Percentiles rank a stretch among this genome's conserved stretches.
Conservation (phyloP, 306 rosid species). For the Begonia masoniana region DNA sequence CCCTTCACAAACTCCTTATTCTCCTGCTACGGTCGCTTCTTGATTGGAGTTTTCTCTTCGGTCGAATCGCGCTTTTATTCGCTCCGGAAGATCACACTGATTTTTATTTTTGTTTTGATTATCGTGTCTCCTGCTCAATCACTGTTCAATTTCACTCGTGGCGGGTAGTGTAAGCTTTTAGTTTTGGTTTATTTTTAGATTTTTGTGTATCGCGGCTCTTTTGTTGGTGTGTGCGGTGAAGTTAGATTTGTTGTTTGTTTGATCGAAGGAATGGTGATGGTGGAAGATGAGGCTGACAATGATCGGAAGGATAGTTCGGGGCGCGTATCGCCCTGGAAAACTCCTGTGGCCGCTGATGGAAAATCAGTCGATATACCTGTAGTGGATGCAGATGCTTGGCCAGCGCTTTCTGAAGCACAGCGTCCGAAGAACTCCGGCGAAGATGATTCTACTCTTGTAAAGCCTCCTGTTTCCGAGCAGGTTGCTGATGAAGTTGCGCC, state of each 20-base stretch:
- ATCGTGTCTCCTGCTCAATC: no score
- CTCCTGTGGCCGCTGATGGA: slow-evolving; percentile 28
- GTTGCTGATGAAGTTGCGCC: slow-evolving; percentile 23
- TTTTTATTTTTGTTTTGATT: no score
- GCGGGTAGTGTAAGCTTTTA: no score
- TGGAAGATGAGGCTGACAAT: slow-evolving; percentile 48
- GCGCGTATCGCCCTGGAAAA: slow-evolving; percentile 86
- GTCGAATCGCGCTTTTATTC: no score
- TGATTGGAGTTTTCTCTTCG: no score
- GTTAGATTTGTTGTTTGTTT: neutral
- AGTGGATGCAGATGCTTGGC: slow-evolving; percentile 73
- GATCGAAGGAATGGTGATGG: slow-evolving; percentile 51
- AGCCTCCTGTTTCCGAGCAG: slow-evolving; percentile 17
- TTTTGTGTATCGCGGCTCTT: no score
- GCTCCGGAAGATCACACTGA: no score
- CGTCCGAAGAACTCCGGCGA: slow-evolving; percentile 27
- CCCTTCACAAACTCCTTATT: no score
- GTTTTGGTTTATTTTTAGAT: no score
- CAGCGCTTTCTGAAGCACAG: slow-evolving; percentile 72
- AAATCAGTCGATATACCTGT: slow-evolving; percentile 39
- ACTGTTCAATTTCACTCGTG: no score
- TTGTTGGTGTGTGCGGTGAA: no score
- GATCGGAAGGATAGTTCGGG: slow-evolving; percentile 38
- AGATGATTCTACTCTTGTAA: slow-evolving; percentile 21
- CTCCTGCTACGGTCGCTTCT: no score